Percentiles rank a stretch among this genome's conserved stretches.
Conservation (phyloP, 208 protist genomes). For the Leishmania tarentolae region DNA sequence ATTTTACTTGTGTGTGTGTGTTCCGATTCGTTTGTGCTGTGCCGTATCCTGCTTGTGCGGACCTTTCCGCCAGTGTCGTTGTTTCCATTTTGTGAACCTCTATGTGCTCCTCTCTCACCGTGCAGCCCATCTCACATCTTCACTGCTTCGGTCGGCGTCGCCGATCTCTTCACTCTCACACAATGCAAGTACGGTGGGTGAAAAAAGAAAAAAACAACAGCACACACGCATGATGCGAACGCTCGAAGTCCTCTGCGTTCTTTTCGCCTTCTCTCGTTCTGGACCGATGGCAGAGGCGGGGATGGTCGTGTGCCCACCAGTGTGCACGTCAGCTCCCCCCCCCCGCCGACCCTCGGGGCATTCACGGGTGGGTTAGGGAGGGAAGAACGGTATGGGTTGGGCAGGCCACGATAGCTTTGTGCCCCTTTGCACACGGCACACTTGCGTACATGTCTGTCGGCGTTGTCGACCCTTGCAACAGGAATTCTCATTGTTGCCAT, state of each 20-base stretch:
- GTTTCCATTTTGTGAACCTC: neutral
- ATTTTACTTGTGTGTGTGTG: neutral
- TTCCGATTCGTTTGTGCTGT: neutral
- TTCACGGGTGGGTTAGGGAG: neutral
- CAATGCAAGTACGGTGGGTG: neutral
- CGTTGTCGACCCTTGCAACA: neutral
- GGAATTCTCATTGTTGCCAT: neutral
- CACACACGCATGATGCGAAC: neutral
- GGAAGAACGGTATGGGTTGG: neutral
- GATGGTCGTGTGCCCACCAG: neutral
- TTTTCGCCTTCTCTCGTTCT: neutral
- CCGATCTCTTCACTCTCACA: neutral
- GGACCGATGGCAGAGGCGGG: neutral
- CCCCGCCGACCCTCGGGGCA: neutral
- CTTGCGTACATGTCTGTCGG: neutral
- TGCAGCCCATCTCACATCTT: neutral
- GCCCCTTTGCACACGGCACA: neutral
- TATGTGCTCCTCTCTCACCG: slow-evolving; percentile 2
- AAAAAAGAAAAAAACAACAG: neutral
- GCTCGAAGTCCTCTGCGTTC: neutral
- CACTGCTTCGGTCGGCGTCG: neutral
- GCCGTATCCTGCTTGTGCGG: neutral
- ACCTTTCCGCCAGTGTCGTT: neutral
- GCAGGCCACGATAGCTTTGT: neutral
- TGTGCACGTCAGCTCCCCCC: neutral